A percentile compares a stretch with the other conserved stretches of the same genome.
Conservation (phyloP, 257 asterid genomes). For the Solanum clarkiae region DNA sequence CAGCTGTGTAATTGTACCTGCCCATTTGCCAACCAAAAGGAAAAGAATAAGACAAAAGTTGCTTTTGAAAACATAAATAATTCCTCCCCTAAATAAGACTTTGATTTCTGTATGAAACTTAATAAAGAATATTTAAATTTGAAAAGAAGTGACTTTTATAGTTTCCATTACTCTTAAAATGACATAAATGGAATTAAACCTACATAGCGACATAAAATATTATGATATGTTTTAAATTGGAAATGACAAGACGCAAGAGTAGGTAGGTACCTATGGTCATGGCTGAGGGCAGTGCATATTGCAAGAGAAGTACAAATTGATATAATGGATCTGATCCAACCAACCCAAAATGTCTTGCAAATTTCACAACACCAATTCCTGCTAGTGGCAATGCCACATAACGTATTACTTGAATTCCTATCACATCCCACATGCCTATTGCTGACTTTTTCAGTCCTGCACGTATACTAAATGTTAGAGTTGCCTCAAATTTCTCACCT, state of each 20-base stretch:
- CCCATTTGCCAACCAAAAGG: not conserved
- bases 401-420: constrained; percentile 14
- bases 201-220: too few relatives aligned
- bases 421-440: not conserved
- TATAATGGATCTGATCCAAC: constrained; percentile 26
- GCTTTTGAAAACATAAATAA: not conserved
- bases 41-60: not conserved
- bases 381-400: constrained; percentile 11
- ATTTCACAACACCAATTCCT: constrained; percentile 16
- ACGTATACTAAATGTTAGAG: too few relatives aligned
- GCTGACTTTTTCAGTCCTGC: constrained; percentile 19
- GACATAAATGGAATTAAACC: too few relatives aligned
- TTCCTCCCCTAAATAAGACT: too few relatives aligned
- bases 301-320: constrained; percentile 24
- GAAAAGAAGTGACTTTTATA: not conserved
- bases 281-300: constrained; percentile 28
- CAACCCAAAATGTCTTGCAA: constrained; percentile 13
- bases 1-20: constrained; percentile 5
- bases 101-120: too few relatives aligned
- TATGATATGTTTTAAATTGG: too few relatives aligned
- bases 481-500: too few relatives aligned
- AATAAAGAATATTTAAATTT: too few relatives aligned
- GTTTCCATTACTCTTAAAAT: too few relatives aligned
- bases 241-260: too few relatives aligned
- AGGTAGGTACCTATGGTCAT: constrained; percentile 15